A percentile compares a stretch with the other conserved stretches of the same genome.
phyloP scores from a whole-genome alignment of 148 eudicot genomes.

The Polygonum maritimum region DNA sequence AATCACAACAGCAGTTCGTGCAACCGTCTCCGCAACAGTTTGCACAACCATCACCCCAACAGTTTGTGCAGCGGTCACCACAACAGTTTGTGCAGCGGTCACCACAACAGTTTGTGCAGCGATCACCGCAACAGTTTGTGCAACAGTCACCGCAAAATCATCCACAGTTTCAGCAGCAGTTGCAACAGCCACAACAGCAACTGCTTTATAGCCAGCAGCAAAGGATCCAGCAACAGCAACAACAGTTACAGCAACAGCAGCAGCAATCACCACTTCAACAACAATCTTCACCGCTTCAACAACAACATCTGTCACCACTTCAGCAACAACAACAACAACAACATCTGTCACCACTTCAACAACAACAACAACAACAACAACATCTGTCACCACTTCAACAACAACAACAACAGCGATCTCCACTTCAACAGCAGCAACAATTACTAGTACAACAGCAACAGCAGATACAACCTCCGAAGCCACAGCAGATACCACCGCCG shows the following conservation, averaged over 20 bases:
- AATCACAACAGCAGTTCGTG: slow-evolving; percentile 9
- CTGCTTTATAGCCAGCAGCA: slow-evolving; percentile 8
- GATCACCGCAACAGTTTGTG: slow-evolving; percentile 14
- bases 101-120: slow-evolving; percentile 11
- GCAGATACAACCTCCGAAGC: no score
- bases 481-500: background rate
- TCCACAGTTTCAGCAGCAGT: slow-evolving; percentile 7
- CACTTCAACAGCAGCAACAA: no score
- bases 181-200: slow-evolving; percentile 3
- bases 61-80: slow-evolving; percentile 4
- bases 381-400: background rate
- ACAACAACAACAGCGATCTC: no score
- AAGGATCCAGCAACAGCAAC: slow-evolving; percentile 11
- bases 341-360: background rate
- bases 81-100: slow-evolving; percentile 24
- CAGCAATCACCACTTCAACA: slow-evolving; percentile 8
- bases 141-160: background rate
- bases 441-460: no score
- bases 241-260: slow-evolving; percentile 12
- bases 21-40: slow-evolving; percentile 15
- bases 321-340: slow-evolving; percentile 15
- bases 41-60: slow-evolving; percentile 15
- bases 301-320: slow-evolving; percentile 23
- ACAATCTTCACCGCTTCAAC: background rate
- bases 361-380: slow-evolving; percentile 13